These are phyloP conservation scores for Suhomyces faveliae DNA, from an alignment of 805 yeast species.

Conservation along the genomic window DNA sequence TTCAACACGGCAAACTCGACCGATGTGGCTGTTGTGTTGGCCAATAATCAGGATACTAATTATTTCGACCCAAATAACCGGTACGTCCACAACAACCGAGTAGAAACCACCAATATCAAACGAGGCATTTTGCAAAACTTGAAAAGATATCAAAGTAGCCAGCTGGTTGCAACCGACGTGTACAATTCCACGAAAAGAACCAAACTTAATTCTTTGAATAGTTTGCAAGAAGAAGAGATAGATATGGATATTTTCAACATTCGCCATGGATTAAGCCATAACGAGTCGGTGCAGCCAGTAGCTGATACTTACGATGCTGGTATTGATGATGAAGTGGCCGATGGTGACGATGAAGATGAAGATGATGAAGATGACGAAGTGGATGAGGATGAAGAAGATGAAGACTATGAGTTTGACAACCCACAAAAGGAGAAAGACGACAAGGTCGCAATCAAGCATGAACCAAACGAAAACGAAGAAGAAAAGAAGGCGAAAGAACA, in stretches of 20 bases:
- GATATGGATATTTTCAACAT: constrained; percentile 23
- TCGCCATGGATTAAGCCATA: constrained; percentile 8
- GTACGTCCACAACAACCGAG: constrained; percentile 27
- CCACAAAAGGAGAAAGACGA: constrained; percentile 6
- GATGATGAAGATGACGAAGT: constrained; percentile 11
- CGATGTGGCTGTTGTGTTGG: constrained; percentile 2
- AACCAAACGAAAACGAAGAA: background rate
- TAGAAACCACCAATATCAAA: constrained; percentile 34
- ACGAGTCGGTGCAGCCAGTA: background rate
- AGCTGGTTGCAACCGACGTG: constrained; percentile 1
- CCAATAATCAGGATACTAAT: constrained; percentile 16
- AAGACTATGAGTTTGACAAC: constrained; percentile 8
- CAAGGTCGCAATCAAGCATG: background rate
- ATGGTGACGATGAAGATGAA: constrained; percentile 5
- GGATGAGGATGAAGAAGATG: constrained; percentile 11
- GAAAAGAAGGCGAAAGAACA: constrained; percentile 10
- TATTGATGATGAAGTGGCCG: constrained; percentile 4
- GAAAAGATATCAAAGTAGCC: constrained; percentile 1
- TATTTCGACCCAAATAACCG: constrained; percentile 23
- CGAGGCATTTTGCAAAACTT: constrained; percentile 10
- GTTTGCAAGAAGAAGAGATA: constrained; percentile 24
- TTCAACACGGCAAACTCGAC: constrained; percentile 8
- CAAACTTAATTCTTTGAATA: constrained; percentile 18
- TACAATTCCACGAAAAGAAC: constrained; percentile 4
- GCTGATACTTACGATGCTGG: background rate